Evolutionary conservation across 192 early-diverging fungal species (phyloP), one percentile per base, ranked within the genome.

Genomic region (Backusella mclennaniae): DNA sequence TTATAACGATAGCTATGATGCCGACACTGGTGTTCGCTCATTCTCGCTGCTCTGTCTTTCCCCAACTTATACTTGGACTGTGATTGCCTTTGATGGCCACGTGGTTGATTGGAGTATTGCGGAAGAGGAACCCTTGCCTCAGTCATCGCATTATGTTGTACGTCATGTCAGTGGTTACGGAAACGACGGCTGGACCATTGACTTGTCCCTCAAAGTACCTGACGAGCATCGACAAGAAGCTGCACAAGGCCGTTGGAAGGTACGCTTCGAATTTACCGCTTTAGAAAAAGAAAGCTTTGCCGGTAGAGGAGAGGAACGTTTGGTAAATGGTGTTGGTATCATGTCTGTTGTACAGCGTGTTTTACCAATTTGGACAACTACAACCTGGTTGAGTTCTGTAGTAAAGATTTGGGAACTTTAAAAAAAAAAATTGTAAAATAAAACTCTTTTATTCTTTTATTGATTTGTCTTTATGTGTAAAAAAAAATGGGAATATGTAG

Each of bases 31-130:
- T 23, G 67, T 84, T 2, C 86, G 87, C 14, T 84, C 80, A 14
- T 76, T 93, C 33, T 71, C 83, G 3, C 59, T 91, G 15, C 38
- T 83, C 7, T 85, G 84, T 49, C 69, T 80, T 12, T 79, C 84
- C 29, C 83, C 85, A 2, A 73, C 82, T 31, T 90, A 87, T 67
- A 86, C 87, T 44, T 92, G 90, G 89, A 91, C 89, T 0, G 89
- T 92, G 7, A 80, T 90, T 14, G 75, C 82, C 0, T 94, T 94
- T 80, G 79, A 87, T 67, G 92, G 88, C 0, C 80, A 85, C 35
- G 84, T 94, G 3, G 59, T 87, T 5, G 77, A 78, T 9, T 93
- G 92, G 92, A 88, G 84, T 23, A 83, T 88, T 59, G 38, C 75
- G 0, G 76, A 84, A 23, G 72, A 73, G 21, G 69, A 84, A 6